Conservation (phyloP, 1,284 basidiomycete genomes). For the Anthracocystis setariae region DNA sequence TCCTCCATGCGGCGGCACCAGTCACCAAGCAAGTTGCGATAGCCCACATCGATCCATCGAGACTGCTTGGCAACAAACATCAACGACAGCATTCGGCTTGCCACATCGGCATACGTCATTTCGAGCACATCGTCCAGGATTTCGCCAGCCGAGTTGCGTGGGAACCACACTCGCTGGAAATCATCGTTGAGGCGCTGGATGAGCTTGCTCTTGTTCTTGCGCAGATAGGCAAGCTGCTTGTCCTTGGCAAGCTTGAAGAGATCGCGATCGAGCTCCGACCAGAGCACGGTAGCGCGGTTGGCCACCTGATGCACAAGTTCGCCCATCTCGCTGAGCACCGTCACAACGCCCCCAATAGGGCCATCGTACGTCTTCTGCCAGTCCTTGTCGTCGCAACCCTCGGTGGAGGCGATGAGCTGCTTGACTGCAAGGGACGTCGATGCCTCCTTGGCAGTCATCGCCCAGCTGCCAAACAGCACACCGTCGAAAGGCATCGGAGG, state of each 20-base stretch:
- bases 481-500: conserved; percentile 99
- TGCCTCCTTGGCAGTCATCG: conserved; percentile 98
- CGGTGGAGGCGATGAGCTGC: conserved; percentile 91
- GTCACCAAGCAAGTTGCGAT: conserved; percentile 93
- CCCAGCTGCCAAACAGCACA: conserved; percentile 91
- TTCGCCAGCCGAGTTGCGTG: conserved; percentile 70
- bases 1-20: conserved; percentile 93
- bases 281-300: conserved; percentile 92
- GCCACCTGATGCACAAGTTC: conserved; percentile 89
- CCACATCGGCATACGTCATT: conserved; percentile 98
- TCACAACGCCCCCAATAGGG: conserved; percentile 88
- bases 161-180: conserved; percentile 79
- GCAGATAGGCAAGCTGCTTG: conserved; percentile 88
- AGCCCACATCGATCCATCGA: conserved; percentile 94
- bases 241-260: conserved; percentile 93
- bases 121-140: conserved; percentile 83
- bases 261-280: conserved; percentile 94
- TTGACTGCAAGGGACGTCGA: conserved; percentile 94
- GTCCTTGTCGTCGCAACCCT: conserved; percentile 87
- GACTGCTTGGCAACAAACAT: conserved; percentile 92
- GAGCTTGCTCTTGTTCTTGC: conserved; percentile 85
- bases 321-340: conserved; percentile 97
- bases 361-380: conserved; percentile 97
- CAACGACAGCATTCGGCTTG: conserved; percentile 86
- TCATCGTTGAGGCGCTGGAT: conserved; percentile 92